A percentile compares a stretch with the other conserved stretches of the same genome.
Evolutionary conservation across 2,329 filamentous ascomycete species (phyloP).

Genomic region (Fusarium sp.): DNA sequence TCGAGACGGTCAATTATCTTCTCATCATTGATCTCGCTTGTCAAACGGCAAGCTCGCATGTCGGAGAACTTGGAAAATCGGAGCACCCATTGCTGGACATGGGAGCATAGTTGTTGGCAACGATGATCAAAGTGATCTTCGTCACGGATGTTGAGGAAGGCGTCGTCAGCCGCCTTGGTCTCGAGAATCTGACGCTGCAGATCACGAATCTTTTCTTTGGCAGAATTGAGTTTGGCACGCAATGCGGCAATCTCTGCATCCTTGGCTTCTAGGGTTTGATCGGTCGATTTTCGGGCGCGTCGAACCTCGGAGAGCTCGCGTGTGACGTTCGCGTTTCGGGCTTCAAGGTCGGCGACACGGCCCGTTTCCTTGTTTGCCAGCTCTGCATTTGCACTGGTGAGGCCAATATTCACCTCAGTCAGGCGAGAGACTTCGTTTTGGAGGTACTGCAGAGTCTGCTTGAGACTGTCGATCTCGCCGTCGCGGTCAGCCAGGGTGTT

Average conservation of each 20-base stretch:
- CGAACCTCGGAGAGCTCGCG: constrained; percentile 78
- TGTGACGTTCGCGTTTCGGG: constrained; percentile 73
- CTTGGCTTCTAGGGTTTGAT: constrained; percentile 79
- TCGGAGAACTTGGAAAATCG: constrained; percentile 99
- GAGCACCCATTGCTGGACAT: constrained; percentile 97
- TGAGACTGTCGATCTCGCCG: constrained; percentile 85
- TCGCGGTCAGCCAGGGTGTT: constrained; percentile 84
- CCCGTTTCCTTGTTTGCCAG: constrained; percentile 81
- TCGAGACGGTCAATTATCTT: constrained; percentile 95
- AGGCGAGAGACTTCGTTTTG: constrained; percentile 85
- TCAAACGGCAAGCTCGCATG: constrained; percentile 85
- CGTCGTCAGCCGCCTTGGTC: constrained; percentile 70
- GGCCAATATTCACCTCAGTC: constrained; percentile 83
- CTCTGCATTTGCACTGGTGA: constrained; percentile 81
- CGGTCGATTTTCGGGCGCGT: constrained; percentile 71
- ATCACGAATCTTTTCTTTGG: constrained; percentile 71
- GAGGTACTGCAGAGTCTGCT: constrained; percentile 81
- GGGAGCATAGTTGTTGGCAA: constrained; percentile 93
- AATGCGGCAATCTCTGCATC: constrained; percentile 85
- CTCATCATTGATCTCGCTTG: constrained; percentile 87
- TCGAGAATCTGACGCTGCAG: constrained; percentile 66
- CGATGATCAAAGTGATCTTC: constrained; percentile 96
- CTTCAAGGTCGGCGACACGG: constrained; percentile 75
- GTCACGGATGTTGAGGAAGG: constrained; percentile 84
- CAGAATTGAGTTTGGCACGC: constrained; percentile 80